Conservation (phyloP, 495 filamentous ascomycete species). For the Staphylotrichum longicolle region DNA sequence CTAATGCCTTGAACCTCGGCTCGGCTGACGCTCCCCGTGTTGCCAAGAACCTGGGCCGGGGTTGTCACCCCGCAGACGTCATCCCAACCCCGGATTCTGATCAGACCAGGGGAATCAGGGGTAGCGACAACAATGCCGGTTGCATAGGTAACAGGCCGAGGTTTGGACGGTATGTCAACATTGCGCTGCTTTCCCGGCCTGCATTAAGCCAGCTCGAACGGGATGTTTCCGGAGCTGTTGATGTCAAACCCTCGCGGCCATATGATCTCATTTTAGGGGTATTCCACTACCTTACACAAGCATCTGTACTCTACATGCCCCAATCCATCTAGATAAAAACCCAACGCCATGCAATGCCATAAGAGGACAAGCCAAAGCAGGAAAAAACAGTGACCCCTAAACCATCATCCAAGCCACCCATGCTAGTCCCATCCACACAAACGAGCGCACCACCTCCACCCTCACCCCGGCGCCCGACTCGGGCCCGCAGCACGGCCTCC, state of each 20-base stretch:
- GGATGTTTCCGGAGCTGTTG: too few relatives aligned
- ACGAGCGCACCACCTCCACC: constrained; percentile 14
- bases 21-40: constrained; percentile 3
- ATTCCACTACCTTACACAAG: background rate
- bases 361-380: constrained; percentile 6
- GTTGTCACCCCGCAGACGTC: constrained; percentile 19
- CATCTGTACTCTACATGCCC: too few relatives aligned
- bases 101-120: constrained; percentile 3
- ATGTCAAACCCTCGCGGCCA: too few relatives aligned
- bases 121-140: background rate
- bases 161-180: too few relatives aligned
- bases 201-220: too few relatives aligned
- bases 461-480: constrained; percentile 28
- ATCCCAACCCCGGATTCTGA: constrained; percentile 13
- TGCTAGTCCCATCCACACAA: constrained; percentile 17
- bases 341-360: constrained; percentile 20
- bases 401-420: constrained; percentile 18
- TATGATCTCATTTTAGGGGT: background rate
- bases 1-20: constrained; percentile 25
- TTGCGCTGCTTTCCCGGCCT: too few relatives aligned
- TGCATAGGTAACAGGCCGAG: background rate
- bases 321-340: background rate
- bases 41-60: constrained; percentile 14
- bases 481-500: constrained; percentile 67
- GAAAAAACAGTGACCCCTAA: constrained; percentile 1